phyloP scores from a whole-genome alignment of 2,329 filamentous ascomycete genomes.

The Alternaria consortialis region DNA sequence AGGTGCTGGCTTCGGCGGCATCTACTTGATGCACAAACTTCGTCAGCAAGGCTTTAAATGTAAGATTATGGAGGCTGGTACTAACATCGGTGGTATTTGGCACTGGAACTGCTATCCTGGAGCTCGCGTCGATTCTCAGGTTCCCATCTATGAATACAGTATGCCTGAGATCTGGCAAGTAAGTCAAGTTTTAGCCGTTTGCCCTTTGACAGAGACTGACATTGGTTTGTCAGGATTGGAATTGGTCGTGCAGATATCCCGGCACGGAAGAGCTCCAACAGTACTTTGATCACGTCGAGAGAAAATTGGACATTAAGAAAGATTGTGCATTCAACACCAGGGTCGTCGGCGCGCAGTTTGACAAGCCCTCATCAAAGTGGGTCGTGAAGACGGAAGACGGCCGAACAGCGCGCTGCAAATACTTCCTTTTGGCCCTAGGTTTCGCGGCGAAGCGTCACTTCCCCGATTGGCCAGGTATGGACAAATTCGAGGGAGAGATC shows the following conservation, averaged over 20 bases:
- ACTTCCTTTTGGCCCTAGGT: conserved; percentile 63
- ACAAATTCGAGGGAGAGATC: conserved; percentile 67
- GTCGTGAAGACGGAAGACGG: conserved; percentile 62
- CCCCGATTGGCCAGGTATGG: conserved; percentile 67
- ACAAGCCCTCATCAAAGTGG: conserved; percentile 61
- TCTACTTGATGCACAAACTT: conserved; percentile 54
- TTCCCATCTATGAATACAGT: conserved; percentile 59
- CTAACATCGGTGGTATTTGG: conserved; percentile 56
- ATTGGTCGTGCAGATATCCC: conserved; percentile 64
- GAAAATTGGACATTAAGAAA: conserved; percentile 64
- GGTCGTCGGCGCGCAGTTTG: conserved; percentile 63
- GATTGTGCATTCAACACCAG: conserved; percentile 66
- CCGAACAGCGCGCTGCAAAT: conserved; percentile 60
- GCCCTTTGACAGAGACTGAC: not conserved
- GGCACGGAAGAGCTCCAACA: conserved; percentile 61
- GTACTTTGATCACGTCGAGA: conserved; percentile 70
- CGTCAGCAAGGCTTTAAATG: conserved; percentile 52
- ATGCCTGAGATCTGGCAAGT: conserved; percentile 59
- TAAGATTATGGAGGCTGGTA: conserved; percentile 53
- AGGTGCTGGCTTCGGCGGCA: conserved; percentile 54
- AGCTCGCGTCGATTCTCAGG: conserved; percentile 58
- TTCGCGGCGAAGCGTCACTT: conserved; percentile 70
- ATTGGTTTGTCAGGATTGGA: conserved; percentile 59
- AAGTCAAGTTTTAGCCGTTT: not conserved
- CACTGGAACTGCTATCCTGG: conserved; percentile 58